These are phyloP conservation scores for Aspergillus tubingensis DNA, from an alignment of 2,329 filamentous ascomycete genomes.

Conservation along the genomic window DNA sequence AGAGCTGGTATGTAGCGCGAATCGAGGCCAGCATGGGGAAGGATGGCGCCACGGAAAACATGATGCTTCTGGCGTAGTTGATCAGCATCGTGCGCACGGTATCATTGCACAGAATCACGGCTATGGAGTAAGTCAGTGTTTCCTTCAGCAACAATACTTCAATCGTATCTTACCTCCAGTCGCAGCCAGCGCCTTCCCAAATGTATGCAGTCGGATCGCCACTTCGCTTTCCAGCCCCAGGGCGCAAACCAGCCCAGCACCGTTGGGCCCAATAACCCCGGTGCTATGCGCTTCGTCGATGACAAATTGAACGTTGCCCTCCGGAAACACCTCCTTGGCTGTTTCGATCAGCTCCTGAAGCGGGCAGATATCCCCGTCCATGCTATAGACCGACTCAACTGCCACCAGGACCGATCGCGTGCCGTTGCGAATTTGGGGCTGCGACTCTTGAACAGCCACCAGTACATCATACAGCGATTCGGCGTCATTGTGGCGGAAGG, in stretches of 20 bases:
- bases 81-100: constrained; percentile 60
- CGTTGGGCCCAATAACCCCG: constrained; percentile 15
- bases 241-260: constrained; percentile 17
- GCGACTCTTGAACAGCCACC: neutral
- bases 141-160: neutral
- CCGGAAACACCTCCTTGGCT: constrained; percentile 17
- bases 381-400: constrained; percentile 50
- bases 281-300: constrained; percentile 22
- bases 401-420: constrained; percentile 40
- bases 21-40: constrained; percentile 51
- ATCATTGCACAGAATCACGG: constrained; percentile 58
- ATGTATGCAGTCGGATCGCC: constrained; percentile 29
- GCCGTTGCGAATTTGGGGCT: constrained; percentile 9
- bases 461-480: neutral
- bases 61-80: constrained; percentile 67
- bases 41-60: constrained; percentile 67
- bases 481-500: constrained; percentile 14
- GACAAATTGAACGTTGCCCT: constrained; percentile 24
- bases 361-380: constrained; percentile 49
- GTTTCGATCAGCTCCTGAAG: constrained; percentile 16
- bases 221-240: constrained; percentile 31
- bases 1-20: constrained; percentile 1
- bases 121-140: constrained; percentile 29
- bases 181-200: constrained; percentile 28
- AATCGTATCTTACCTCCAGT: constrained; percentile 26